Base-by-base conservation (phyloP, 1,139 yeast species). In the Blastobotrys proliferans region DNA sequence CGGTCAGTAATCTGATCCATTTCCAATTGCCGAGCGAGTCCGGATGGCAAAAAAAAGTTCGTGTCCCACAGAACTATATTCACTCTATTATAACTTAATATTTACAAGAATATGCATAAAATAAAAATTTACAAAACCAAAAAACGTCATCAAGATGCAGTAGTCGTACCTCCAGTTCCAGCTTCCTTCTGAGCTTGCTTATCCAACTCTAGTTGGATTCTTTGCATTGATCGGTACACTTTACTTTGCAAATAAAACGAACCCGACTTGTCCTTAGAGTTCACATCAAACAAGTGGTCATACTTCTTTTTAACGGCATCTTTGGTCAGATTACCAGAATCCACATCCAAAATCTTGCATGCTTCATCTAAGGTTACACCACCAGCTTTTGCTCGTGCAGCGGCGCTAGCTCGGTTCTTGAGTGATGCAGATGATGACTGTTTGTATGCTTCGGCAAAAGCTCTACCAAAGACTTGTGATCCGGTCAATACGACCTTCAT, bases 391-490 rank as follows among this genome's bases (percentile, higher is more conserved):
- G 77, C 79, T 28, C 74, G 71, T 10, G 81, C 73, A 2, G 78
- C 76, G 21, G 74, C 69, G 13, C 76, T 69, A 16, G 94, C 86
- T 43, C 74, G 69, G 53, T 77, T 77, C 40, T 83, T 77, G 6
- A 87, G 85, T 8, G 87, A 77, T 31, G 87, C 88, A 45, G 85
- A 82, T 14, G 97, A 95, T 1, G 98, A 97, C 67, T 92, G 97
- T 58, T 83, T 83, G 72, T 90, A 92, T 0, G 98, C 97, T 63
- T 88, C 96, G n/a, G 90, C 77, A 65, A 92, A 92, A 0, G 98
- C 98, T 54, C 86, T 78, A 42, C 97, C 97, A 61, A 92, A 88
- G 34, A 92, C 97, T 51, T 87, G 82, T 10, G 97, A 94, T 45
- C 97, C 97, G 17, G 97, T 90, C 60, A 90, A 77, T 47, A 88